Conservation (phyloP, 2,329 filamentous ascomycete genomes). For the Tolypocladium capitatum region DNA sequence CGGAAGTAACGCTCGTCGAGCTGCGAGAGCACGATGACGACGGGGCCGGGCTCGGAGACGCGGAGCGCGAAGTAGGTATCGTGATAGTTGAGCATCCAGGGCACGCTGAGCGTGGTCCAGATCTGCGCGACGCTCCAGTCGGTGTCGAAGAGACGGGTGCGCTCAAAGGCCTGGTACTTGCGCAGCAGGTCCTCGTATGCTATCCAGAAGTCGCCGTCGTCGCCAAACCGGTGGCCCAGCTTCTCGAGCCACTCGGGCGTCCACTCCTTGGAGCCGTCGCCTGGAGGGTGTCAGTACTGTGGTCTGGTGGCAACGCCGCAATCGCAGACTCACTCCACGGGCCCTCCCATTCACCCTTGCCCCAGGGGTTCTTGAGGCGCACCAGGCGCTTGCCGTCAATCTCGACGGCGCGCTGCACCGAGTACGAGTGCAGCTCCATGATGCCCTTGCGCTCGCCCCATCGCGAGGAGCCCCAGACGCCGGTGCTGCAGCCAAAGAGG, state of each 20-base stretch:
- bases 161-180: slow-evolving; percentile 45
- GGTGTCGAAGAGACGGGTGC: slow-evolving; percentile 41
- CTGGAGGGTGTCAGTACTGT: slow-evolving; percentile 14
- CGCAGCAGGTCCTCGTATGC: slow-evolving; percentile 44
- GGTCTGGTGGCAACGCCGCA: too few relatives aligned
- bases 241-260: slow-evolving; percentile 65
- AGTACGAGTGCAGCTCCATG: slow-evolving; percentile 46
- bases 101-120: slow-evolving; percentile 39
- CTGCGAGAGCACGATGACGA: slow-evolving; percentile 44
- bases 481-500: slow-evolving; percentile 48
- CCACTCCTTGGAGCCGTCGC: slow-evolving; percentile 74
- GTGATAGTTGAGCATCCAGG: slow-evolving; percentile 42
- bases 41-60: slow-evolving; percentile 31
- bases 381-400: slow-evolving; percentile 47
- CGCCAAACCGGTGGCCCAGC: slow-evolving; percentile 60
- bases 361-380: slow-evolving; percentile 66
- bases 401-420: slow-evolving; percentile 45
- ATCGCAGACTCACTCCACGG: slow-evolving; percentile 45
- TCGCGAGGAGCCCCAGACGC: slow-evolving; percentile 16
- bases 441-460: slow-evolving; percentile 39
- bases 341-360: slow-evolving; percentile 67
- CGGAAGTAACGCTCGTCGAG: slow-evolving; percentile 44
- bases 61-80: slow-evolving; percentile 39
- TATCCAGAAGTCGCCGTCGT: slow-evolving; percentile 57
- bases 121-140: slow-evolving; percentile 38